phyloP scores from a whole-genome alignment of 768 basidiomycete species.

The Nevesoporus exiguus region DNA sequence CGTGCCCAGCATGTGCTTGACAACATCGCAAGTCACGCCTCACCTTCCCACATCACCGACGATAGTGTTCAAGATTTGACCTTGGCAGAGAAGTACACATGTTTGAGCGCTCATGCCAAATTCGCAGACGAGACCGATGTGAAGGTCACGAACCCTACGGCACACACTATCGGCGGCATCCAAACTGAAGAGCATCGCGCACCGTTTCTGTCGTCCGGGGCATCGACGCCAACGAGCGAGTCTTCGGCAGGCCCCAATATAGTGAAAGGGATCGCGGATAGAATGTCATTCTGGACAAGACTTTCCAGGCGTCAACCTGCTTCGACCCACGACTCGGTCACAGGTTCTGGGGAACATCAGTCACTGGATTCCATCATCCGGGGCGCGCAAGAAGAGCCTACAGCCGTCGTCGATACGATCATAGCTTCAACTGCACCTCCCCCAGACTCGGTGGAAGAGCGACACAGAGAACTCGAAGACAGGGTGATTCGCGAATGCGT shows the following conservation, averaged over 20 bases:
- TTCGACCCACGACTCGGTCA: slow-evolving; percentile 13
- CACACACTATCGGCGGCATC: slow-evolving; percentile 1
- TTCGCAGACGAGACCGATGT: slow-evolving; percentile 49
- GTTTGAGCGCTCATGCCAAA: slow-evolving; percentile 42
- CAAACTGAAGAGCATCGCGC: slow-evolving; percentile 2
- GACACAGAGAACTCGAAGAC: slow-evolving; percentile 70
- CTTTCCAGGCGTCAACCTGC: slow-evolving; percentile 46
- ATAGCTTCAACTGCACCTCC: slow-evolving; percentile 58
- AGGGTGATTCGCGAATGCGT: slow-evolving; percentile 81
- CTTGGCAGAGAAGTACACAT: slow-evolving; percentile 7
- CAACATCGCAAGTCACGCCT: slow-evolving; percentile 50
- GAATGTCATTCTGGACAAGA: slow-evolving; percentile 74
- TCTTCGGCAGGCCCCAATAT: slow-evolving; percentile 47
- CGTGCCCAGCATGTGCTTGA: slow-evolving; percentile 54
- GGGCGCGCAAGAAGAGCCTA: slow-evolving; percentile 44
- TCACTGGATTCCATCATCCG: slow-evolving; percentile 42
- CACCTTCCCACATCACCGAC: slow-evolving; percentile 42
- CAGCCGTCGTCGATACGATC: slow-evolving; percentile 54
- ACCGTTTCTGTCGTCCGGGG: slow-evolving; percentile 41
- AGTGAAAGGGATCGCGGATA: slow-evolving; percentile 57
- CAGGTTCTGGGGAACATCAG: slow-evolving; percentile 16
- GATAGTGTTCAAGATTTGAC: slow-evolving; percentile 23
- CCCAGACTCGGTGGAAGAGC: slow-evolving; percentile 61
- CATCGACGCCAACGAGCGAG: slow-evolving; percentile 51
- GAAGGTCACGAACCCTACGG: slow-evolving; percentile 41